phyloP scores from a whole-genome alignment of 2,329 filamentous ascomycete species.

The Clarireedia homoeocarpa region DNA sequence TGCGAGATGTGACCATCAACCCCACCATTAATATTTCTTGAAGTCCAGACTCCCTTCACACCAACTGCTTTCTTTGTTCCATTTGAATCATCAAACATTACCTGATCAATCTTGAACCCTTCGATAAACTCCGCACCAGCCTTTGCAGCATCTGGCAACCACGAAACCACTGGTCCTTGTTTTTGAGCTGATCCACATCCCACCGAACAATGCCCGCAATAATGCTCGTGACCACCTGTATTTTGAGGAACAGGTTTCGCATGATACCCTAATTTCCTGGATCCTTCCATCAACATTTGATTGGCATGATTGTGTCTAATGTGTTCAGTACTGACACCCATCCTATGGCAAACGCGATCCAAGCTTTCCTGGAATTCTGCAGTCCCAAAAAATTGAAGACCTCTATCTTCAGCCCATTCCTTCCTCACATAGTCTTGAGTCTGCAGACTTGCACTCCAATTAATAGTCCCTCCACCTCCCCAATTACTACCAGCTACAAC shows the following conservation, averaged over 20 bases:
- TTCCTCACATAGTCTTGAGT: constrained; percentile 69
- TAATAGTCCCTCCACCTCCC: constrained; percentile 82
- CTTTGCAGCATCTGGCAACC: constrained; percentile 69
- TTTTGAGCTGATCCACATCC: constrained; percentile 64
- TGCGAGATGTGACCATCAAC: constrained; percentile 42
- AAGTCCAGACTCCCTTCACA: constrained; percentile 67
- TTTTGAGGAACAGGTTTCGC: constrained; percentile 71
- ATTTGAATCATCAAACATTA: constrained; percentile 55
- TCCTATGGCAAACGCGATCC: constrained; percentile 69
- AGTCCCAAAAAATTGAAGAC: constrained; percentile 67
- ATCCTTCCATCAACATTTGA: constrained; percentile 64
- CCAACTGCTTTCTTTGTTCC: constrained; percentile 54
- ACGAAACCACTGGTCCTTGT: constrained; percentile 69
- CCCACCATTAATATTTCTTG: constrained; percentile 55
- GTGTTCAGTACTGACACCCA: constrained; percentile 62
- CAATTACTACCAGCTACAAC: constrained; percentile 65
- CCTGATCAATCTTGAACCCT: constrained; percentile 63
- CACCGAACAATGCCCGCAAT: constrained; percentile 58
- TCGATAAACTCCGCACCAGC: constrained; percentile 78
- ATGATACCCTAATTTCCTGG: constrained; percentile 63
- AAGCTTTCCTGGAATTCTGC: constrained; percentile 68
- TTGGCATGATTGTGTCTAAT: constrained; percentile 71
- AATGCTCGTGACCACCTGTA: constrained; percentile 63
- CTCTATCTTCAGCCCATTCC: constrained; percentile 65
- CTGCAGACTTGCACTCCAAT: constrained; percentile 64